Base-by-base conservation (phyloP, 2,329 filamentous ascomycete species). In the Basipetospora chlamydospora region DNA sequence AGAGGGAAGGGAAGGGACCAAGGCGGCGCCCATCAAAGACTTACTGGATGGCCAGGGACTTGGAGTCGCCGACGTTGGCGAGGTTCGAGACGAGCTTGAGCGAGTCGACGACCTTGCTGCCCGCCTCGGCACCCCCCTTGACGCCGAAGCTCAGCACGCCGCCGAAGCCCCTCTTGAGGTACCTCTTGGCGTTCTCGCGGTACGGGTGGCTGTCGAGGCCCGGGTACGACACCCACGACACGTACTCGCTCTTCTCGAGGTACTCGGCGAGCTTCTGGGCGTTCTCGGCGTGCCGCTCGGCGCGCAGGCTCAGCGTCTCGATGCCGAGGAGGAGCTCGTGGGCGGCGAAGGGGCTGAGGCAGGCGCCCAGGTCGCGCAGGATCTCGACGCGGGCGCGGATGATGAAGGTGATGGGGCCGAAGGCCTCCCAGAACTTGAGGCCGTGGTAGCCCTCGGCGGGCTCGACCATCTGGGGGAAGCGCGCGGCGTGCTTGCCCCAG, bases 71-170 rank as follows among this genome's bases (percentile, higher is more conserved):
- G 20, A 96, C 87, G 54, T 98, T 98, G 40, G 90, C 90, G 47
- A 96, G 64, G 60, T 96, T 95, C 13, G 85, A 93, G 49, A 96
- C 85, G 47, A 98, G 63, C 70, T 92, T 90, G 66, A 98, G 92
- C 47, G 77, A 77, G 59, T 98, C 90, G 36, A 96, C 90, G 22
- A 96, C 75, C 58, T 86, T 77, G 55, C 76, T 81, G 42, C 90
- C 88, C 12, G 81, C 85, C n/a, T 63, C 67, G 42, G 73, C 83
- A 41, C 83, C 86, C 3, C 88, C 87, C 64, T 92, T 93, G 42
- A 95, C 80, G 37, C 90, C 90, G 48, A 98, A 90, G 48, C 82
- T 92, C 43, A 98, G 59, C 13, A 98, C 87, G 49, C 90, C 87
- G 34, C 88, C 88, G 49, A 80, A 90, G 6, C 88, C 88, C 42